Base-by-base conservation (phyloP, 805 yeast genomes). In the Candida insectalens region DNA sequence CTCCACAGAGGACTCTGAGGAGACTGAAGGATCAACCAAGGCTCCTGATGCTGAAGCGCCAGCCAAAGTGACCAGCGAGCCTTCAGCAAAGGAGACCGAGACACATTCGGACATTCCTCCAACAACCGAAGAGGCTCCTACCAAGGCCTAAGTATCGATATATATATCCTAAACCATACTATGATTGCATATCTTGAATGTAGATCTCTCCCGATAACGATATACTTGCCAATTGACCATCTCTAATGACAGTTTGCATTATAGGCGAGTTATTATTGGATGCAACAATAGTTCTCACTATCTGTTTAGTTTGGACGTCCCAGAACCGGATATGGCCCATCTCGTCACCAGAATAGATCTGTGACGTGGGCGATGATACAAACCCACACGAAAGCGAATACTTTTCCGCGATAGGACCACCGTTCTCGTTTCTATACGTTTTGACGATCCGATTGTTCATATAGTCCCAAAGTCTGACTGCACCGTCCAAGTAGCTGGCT, bases 401-500 rank as follows among this genome's bases (percentile, higher is more conserved):
- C 40, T 71, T 73, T 40, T 67, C 75, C 32, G 69, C 56, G n/a
- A 72, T 49, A 7, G 64, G 53, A 6, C 39, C 30, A 7, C 51
- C 41, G 30, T 46, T 41, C 2, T 37, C 13, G 20, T 47, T 46
- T 27, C 43, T 48, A 36, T 44, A 58, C 3, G 95, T 83, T 51
- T 85, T 83, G 22, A 84, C 81, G 17, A 84, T 88, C 42, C 69
- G 70, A 47, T 84, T 83, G 43, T 74, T 69, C 71, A 83, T 74
- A 55, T 83, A 85, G 55, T 85, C 92, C 95, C 96, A 88, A 23
- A 88, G 51, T 39, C 89, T 63, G 3, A 87, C 61, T 4, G 67
- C 60, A 3, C 95, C 95, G 53, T 87, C 95, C 36, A 83, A 59
- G 12, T 94, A 75, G 15, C 85, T 74, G 23, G 92, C 83, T 27